These are phyloP conservation scores for Ilyonectria robusta DNA, from an alignment of 2,329 filamentous ascomycete genomes.

Conservation along the genomic window DNA sequence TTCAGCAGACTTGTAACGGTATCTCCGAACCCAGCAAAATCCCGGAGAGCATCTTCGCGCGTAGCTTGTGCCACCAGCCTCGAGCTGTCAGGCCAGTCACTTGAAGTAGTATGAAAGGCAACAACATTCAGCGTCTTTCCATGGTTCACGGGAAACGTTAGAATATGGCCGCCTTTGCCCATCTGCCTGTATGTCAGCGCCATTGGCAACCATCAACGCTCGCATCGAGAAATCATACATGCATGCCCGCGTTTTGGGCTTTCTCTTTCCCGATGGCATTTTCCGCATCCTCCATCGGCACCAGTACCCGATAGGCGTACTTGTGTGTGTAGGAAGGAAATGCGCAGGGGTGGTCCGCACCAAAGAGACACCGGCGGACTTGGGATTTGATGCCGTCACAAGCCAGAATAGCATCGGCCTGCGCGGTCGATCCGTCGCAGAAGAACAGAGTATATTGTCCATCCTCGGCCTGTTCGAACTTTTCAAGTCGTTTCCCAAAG, in stretches of 20 bases:
- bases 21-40: constrained; percentile 53
- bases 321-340: constrained; percentile 27
- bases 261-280: constrained; percentile 22
- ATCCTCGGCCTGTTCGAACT: constrained; percentile 3
- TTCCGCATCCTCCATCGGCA: constrained; percentile 22
- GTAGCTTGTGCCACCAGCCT: constrained; percentile 43
- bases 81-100: constrained; percentile 48
- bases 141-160: constrained; percentile 25
- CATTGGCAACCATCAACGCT: no score
- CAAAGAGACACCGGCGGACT: constrained; percentile 19
- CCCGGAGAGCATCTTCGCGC: constrained; percentile 51
- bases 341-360: constrained; percentile 18
- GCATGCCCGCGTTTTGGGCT: constrained; percentile 24
- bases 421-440: constrained; percentile 55
- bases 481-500: constrained; percentile 50
- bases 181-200: constrained; percentile 39
- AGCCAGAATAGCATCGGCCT: constrained; percentile 50
- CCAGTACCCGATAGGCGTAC: constrained; percentile 25
- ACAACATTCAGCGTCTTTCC: constrained; percentile 70
- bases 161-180: constrained; percentile 67
- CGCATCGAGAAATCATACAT: constrained; percentile 5
- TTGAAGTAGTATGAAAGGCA: constrained; percentile 55
- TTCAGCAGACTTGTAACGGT: constrained; percentile 50
- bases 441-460: constrained; percentile 53
- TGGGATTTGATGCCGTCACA: constrained; percentile 31